Base-by-base conservation (phyloP, 192 early-diverging fungal species). In the Backusella tuberculispora region DNA sequence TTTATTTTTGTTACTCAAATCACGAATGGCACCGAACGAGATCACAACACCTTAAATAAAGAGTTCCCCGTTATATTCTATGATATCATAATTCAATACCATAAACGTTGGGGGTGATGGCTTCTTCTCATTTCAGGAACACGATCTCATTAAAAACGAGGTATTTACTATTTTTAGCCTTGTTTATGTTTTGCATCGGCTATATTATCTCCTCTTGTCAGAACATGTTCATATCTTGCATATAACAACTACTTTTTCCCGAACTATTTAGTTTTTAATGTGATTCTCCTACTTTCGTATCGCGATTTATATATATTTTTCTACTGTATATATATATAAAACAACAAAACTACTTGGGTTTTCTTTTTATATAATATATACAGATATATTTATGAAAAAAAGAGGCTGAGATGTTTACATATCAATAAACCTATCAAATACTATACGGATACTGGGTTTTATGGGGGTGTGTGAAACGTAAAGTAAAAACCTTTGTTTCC, bases 151-250 rank as follows among this genome's bases (percentile, higher is more conserved):
- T 53, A 56, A 24, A 56, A 56, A 56, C 53, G 53, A 56, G 53
- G 21, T 12, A 19, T 10, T 60, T 60, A 29, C 53, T 60, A 60
- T 60, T 60, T 60, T 60, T 60, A 60, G 53, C 0, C 12, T 26
- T 60, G 24, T 60, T 60, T 34, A 34, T 60, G 53, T 60, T 60
- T 60, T 60, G 53, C 53, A 60, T 60, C 53, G 53, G 53, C 9
- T 60, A 60, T 53, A 53, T 53, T 24, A 53, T 53, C 13, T 53
- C 50, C 21, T 60, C 53, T 60, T 60, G 53, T 21, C 53, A 60
- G 13, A 34, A 34, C 29, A 13, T 60, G 21, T 4, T 60, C 7
- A 60, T 60, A 19, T n/a, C 24, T 26, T 60, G 21, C 53, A 60
- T 24, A 60, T 14, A 24, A 12, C 21, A 46, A 14, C 24, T 19